Conservation (phyloP, 2,329 filamentous ascomycete genomes). For the Epichloe sibirici region DNA sequence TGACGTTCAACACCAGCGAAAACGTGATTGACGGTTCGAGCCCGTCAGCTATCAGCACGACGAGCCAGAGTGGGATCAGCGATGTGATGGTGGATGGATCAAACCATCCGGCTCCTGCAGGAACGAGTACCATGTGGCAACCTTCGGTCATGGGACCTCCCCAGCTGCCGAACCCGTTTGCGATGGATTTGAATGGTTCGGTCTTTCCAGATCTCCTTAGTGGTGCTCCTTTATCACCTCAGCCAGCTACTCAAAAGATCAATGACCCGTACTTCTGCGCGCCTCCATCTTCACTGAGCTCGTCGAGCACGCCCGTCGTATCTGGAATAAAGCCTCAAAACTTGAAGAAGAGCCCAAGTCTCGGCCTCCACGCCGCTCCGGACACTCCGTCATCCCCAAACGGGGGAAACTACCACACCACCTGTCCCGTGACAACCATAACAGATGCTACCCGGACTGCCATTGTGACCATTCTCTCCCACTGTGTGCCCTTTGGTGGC, state of each 20-base stretch:
- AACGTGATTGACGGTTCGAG: conserved; percentile 85
- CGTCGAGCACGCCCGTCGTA: conserved; percentile 60
- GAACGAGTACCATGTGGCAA: conserved; percentile 54
- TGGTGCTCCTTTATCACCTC: conserved; percentile 63
- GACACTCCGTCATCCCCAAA: conserved; percentile 63
- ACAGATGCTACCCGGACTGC: conserved; percentile 51
- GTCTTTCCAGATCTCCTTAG: conserved; percentile 68
- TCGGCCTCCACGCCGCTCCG: conserved; percentile 52
- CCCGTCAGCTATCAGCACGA: conserved; percentile 88
- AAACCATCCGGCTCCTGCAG: conserved; percentile 45
- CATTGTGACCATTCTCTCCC: conserved; percentile 47
- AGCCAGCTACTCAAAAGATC: conserved; percentile 56
- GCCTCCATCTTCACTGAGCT: conserved; percentile 60
- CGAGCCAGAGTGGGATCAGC: conserved; percentile 81
- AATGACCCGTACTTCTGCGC: conserved; percentile 70
- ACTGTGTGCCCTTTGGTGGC: conserved; percentile 41
- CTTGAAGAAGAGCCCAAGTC: conserved; percentile 55
- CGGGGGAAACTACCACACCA: conserved; percentile 48
- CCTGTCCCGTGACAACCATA: conserved; percentile 50
- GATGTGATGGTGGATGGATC: conserved; percentile 83
- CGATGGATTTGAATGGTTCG: conserved; percentile 60
- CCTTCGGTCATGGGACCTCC: conserved; percentile 57
- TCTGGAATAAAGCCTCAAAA: conserved; percentile 49
- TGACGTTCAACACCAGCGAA: conserved; percentile 61
- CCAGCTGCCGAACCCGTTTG: conserved; percentile 56